Evolutionary conservation across 2,329 filamentous ascomycete genomes (phyloP), one percentile per base, ranked within the genome.

Genomic region (Fusarium nematophilum): DNA sequence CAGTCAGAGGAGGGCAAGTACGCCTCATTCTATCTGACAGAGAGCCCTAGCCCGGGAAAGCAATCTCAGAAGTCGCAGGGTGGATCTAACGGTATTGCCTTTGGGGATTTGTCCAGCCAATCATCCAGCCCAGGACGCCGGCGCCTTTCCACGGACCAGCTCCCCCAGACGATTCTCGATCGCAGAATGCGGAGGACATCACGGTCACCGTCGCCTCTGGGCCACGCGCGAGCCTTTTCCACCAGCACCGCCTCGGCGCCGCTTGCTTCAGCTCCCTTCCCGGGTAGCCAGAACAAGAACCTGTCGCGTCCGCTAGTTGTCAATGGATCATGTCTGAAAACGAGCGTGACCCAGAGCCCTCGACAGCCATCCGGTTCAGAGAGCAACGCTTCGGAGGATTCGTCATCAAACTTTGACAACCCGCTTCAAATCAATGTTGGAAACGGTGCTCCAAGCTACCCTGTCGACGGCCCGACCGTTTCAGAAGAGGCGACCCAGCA

Each of bases 131-230:
- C 78, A 21, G 75, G 72, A 21, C 76, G 81, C 33, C 76, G 80
- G 25, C 76, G 82, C 10, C 69, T 82, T 9, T 86, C 84, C 1
- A 82, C 82, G 2, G 84, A 86, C 37, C 81, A 85, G 57, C 71
- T 81, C 4, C 81, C 83, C 0, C 83, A 84, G 65, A 78, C 79
- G 9, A 78, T 85, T 18, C 73, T 86, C 6, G 83, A 86, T 48
- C 76, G 81, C 18, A 74, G 82, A 31, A 84, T 85, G 71, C 79
- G 78, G 62, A 77, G 82, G 30, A 79, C 79, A 3, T 86, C 83
- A 3, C 78, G 83, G 11, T 86, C 84, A 5, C 84, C 83, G 10
- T 87, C 84, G 4, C 83, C 84, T 1, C 71, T 84, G 2, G 81
- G 83, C 4, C 83, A 84, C 53, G 71, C 74, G 36, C 78, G 82